Evolutionary conservation across 768 basidiomycete genomes (phyloP).

Genomic region (Termitomyces eurrhizus): DNA sequence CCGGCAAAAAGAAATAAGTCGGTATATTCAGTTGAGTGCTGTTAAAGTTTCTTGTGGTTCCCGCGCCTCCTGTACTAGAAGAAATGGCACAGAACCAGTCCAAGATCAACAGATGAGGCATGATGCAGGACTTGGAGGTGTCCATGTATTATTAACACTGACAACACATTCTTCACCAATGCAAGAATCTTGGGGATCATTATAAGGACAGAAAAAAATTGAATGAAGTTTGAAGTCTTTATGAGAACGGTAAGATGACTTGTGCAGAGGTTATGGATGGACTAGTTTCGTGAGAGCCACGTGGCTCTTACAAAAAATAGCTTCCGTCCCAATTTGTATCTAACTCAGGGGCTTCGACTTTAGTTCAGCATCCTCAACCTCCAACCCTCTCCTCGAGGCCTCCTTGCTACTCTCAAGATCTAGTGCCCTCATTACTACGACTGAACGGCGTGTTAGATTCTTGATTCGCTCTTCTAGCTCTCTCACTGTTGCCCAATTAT

Average conservation of each 20-base stretch:
- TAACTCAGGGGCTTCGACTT: conserved; percentile 23
- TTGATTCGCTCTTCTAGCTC: background rate
- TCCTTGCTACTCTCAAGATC: background rate
- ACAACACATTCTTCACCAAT: background rate
- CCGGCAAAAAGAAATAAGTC: too few relatives aligned
- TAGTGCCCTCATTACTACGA: background rate
- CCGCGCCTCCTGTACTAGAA: background rate
- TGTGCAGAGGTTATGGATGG: background rate
- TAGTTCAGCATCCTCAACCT: conserved; percentile 13
- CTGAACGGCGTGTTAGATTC: background rate
- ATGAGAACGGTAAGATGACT: background rate
- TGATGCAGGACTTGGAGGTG: background rate
- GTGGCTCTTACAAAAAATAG: conserved; percentile 23
- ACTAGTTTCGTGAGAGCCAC: conserved; percentile 9
- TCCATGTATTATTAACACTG: background rate
- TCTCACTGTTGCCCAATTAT: background rate
- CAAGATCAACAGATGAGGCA: background rate
- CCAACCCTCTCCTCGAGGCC: conserved; percentile 8
- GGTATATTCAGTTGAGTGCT: background rate
- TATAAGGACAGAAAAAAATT: background rate
- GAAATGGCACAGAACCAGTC: background rate
- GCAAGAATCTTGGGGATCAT: background rate
- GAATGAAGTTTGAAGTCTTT: too few relatives aligned
- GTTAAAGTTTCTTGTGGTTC: background rate
- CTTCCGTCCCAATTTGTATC: conserved; percentile 18